Base-by-base conservation (phyloP, 2,329 filamentous ascomycete genomes). In the Scedosporium aurantiacum region DNA sequence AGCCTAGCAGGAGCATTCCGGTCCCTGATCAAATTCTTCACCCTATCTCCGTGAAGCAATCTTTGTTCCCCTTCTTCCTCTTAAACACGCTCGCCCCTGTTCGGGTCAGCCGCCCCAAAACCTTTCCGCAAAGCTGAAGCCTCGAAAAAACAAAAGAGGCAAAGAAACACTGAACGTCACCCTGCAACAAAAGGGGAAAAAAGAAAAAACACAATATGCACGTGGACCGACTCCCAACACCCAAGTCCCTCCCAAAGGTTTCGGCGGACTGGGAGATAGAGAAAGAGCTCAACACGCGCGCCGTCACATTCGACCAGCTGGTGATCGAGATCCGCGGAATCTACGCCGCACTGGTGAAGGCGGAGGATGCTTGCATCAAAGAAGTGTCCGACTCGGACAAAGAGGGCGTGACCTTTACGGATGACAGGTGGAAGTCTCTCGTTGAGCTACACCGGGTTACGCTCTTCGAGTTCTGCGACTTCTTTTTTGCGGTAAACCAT, bases 401-500 rank as follows among this genome's bases (percentile, higher is more conserved):
- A 8, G n/a, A 40, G 7, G n/a, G 32, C 3, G 55, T n/a, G 2
- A 6, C 1, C 21, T 87, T 95, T 1, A 83, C 77, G 27, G 76
- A 82, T 41, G 85, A 91, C 60, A 88, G 95, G 66, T 96, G 90
- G 88, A 88, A 94, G 65, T 87, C 89, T 0, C 72, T 97, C 0
- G 91, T 96, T 45, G 86, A 87, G 0, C 71, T 97, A 0, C 93
- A 97, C 66, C 79, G 90, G 0, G 93, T 90, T 0, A 70, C 96
- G 0, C 74, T 96, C 0, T 85, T 94, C 64, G 90, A 96, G 63
- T 88, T 92, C 62, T 87, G 91, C 63, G 90, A 93, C 64, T 93
- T 93, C 68, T 92, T 97, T 62, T 76, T 96, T 1, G 91, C 92
- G 0, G 89, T 85, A 0, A 91, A 97, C 66, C 91, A 97, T 68